Evolutionary conservation across 345 rosid genomes (phyloP), one percentile per base, ranked within the genome.

Genomic region (Psidium guajava): DNA sequence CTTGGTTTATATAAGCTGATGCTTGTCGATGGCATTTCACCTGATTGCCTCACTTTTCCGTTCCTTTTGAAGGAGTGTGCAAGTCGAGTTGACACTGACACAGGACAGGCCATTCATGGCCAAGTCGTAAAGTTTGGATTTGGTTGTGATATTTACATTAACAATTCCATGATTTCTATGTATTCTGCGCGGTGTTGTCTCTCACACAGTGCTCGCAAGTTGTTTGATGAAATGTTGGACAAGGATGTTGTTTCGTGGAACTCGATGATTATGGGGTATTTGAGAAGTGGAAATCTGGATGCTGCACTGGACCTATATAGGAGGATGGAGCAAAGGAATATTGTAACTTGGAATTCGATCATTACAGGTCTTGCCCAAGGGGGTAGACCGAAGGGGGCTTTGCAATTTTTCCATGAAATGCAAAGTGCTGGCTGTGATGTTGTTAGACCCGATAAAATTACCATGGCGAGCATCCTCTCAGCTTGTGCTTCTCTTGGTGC

Each of bases 401-500:
- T 92, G 86, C 87, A 89, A n/a, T 74, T 91, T 86, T 92, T 93
- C 83, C 89, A 89, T 54, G 92, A 91, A 84, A 91, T 92, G 92
- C 93, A 85, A 87, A 40, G 82, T 84, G 84, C 82, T 49, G 82
- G 84, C 16, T 42, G 49, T 28, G 90, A 82, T 54, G 28, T 21
- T 20, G 88, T 86, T 83, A 90, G 73, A 84, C 95, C 94, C 0
- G 94, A 93, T 91, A 91, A 93, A 86, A 81, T 92, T 84, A 92
- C 95, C 6, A 86, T 91, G 54, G 94, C 95, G 44, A 91, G 92
- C 84, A 86, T 88, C 28, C 88, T 93, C 80, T 90, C 96, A 22
- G 96, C 94, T 85, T 93, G 96, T 90, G 93, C 94, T 89, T 61
- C 84, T 86, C 92, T 91, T 24, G 96, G 96, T 27, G 92, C 92